Percentiles rank a stretch among this genome's conserved stretches.
These are phyloP conservation scores for Melampsora occidentalis DNA, from an alignment of 1,284 basidiomycete species.

Conservation along the genomic window DNA sequence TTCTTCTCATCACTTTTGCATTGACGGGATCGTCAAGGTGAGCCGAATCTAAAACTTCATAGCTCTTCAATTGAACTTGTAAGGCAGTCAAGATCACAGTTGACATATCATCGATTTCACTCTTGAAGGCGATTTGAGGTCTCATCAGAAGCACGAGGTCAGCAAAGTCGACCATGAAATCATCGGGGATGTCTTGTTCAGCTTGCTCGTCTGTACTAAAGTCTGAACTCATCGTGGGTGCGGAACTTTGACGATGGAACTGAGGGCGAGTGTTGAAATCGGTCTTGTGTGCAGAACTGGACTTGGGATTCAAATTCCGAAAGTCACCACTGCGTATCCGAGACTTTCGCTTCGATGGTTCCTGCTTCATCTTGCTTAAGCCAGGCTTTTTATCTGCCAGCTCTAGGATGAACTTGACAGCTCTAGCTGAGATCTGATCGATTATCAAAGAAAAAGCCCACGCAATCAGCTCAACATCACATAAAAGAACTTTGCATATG, in stretches of 20 bases:
- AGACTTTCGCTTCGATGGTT: constrained; percentile 32
- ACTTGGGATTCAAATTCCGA: constrained; percentile 17
- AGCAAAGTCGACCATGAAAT: constrained; percentile 60
- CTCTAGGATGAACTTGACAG: constrained; percentile 59
- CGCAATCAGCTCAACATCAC: background rate
- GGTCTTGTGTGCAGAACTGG: background rate
- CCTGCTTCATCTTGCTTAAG: constrained; percentile 15
- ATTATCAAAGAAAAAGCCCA: background rate
- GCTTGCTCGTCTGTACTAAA: constrained; percentile 46
- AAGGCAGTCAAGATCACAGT: constrained; percentile 77
- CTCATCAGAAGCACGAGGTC: constrained; percentile 82
- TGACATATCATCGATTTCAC: constrained; percentile 63
- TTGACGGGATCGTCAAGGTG: constrained; percentile 80
- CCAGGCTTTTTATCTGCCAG: constrained; percentile 26
- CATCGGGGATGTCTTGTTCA: constrained; percentile 53
- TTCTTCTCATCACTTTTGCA: constrained; percentile 79
- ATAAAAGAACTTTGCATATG: background rate
- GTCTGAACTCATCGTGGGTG: constrained; percentile 33
- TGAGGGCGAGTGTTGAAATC: constrained; percentile 14
- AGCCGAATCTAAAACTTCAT: constrained; percentile 73
- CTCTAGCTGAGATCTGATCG: constrained; percentile 54
- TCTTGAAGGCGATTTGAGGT: constrained; percentile 81
- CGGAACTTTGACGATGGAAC: constrained; percentile 11
- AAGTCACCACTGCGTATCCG: constrained; percentile 38
- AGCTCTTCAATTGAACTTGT: constrained; percentile 76